Evolutionary conservation across 2,329 filamentous ascomycete genomes (phyloP).

Genomic region (Calonectria pteridis): DNA sequence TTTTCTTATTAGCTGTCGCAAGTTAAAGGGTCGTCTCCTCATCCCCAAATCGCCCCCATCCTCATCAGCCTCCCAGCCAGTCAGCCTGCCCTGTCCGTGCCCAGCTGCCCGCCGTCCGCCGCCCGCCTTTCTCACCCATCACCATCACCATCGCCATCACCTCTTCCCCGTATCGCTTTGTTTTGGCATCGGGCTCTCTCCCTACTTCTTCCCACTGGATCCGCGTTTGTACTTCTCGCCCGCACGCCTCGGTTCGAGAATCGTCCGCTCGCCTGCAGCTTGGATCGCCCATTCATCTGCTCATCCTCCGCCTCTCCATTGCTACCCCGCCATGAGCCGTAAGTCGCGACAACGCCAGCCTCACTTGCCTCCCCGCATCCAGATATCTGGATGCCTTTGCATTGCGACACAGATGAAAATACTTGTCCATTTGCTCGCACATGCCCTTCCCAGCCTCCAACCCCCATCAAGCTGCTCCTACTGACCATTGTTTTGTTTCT

Average conservation of each 20-base stretch:
- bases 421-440: neutral
- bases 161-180: neutral
- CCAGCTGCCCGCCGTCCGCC: neutral
- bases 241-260: neutral
- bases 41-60: constrained; percentile 10
- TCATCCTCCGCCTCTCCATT: constrained; percentile 39
- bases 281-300: constrained; percentile 26
- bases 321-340: constrained; percentile 48
- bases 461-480: constrained; percentile 12
- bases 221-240: constrained; percentile 6
- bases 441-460: neutral
- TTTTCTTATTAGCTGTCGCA: constrained; percentile 20
- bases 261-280: neutral
- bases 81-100: constrained; percentile 11
- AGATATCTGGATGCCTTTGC: constrained; percentile 17
- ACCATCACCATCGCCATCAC: constrained; percentile 9
- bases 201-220: neutral
- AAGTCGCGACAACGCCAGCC: constrained; percentile 46
- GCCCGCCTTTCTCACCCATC: constrained; percentile 11
- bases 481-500: constrained; percentile 38
- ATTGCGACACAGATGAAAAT: neutral
- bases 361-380: constrained; percentile 36
- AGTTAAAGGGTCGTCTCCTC: constrained; percentile 23
- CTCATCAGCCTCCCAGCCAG: neutral
- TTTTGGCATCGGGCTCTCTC: constrained; percentile 14